Conservation (phyloP, 2,329 filamentous ascomycete species). For the Tricladium varicosporioides region DNA sequence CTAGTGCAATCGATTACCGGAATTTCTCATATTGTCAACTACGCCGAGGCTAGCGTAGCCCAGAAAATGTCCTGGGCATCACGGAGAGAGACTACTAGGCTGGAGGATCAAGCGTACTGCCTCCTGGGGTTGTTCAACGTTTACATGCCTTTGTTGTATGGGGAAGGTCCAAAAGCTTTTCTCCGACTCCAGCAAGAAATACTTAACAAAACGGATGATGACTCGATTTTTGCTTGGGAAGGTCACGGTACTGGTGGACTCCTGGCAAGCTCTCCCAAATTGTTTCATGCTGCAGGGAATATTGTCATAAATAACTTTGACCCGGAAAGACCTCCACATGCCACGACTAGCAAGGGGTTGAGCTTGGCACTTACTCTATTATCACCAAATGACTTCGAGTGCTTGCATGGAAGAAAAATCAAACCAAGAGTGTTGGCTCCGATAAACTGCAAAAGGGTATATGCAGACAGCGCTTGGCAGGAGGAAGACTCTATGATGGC, state of each 20-base stretch:
- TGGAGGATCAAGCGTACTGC: conserved; percentile 34
- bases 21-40: not conserved
- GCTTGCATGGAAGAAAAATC: not conserved
- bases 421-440: not conserved
- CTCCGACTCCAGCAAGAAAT: conserved; percentile 37
- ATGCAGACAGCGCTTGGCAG: not conserved
- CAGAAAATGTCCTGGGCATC: conserved; percentile 38
- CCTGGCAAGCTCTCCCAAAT: not conserved
- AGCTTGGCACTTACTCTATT: not conserved
- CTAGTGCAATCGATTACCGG: not conserved
- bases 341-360: not conserved
- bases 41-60: conserved; percentile 33
- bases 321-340: not conserved
- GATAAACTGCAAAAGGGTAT: not conserved
- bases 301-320: not conserved
- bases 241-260: not conserved
- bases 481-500: not conserved
- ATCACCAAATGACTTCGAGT: not conserved
- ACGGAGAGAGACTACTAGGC: conserved; percentile 30
- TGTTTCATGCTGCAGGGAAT: not conserved
- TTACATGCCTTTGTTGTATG: conserved; percentile 37
- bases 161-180: conserved; percentile 36
- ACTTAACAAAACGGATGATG: conserved; percentile 34
- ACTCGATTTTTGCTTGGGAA: conserved; percentile 35
- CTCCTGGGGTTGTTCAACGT: conserved; percentile 37